Base-by-base conservation (phyloP, 306 rosid species). In the Sophora flavescens region DNA sequence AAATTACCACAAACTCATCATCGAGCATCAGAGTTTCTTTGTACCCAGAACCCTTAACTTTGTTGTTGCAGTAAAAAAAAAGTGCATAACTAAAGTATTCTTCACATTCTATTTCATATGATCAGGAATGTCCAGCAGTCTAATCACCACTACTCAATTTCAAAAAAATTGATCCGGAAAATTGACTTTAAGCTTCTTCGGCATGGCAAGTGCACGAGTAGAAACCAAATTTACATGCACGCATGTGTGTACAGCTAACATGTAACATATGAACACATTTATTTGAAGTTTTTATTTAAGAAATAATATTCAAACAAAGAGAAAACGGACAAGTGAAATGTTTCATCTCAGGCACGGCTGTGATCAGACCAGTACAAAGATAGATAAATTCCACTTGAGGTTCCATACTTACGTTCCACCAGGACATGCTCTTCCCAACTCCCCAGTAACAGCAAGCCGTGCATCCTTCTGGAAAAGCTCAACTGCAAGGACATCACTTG, bases 391-490 rank as follows among this genome's bases (percentile, higher is more conserved):
- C 48, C 42, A 67, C 14, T 47, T 50, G 60, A 41, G 80, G 45
- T 39, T 75, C 17, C 47, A 53, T 61, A 85, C 96, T 87, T 85
- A 93, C 98, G 91, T 90, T 86, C 97, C 97, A 63, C 91, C 96
- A 63, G 93, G 88, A 85, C 98, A 87, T 22, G 94, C 84, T 84
- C 88, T 88, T 85, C 97, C 98, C 36, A 75, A 65, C 81, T 90
- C 94, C 75, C 98, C 98, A 67, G 80, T 82, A 63, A 91, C 93
- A 72, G 96, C 83, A 63, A 91, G 97, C 62, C 94, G 87, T 58
- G 98, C 94, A 82, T 94, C 97, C 80, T 94, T 94, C 87, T 91
- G 98, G 69, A 94, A 78, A 84, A 94, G 96, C 90, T 94, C 98
- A 32, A 94, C 96, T 8, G 98, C 96, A 70, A 94, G 98, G 71